Percentiles rank a stretch among this genome's conserved stretches.
phyloP scores from a whole-genome alignment of 2,329 filamentous ascomycete genomes.

The Pseudogymnoascus sp. region DNA sequence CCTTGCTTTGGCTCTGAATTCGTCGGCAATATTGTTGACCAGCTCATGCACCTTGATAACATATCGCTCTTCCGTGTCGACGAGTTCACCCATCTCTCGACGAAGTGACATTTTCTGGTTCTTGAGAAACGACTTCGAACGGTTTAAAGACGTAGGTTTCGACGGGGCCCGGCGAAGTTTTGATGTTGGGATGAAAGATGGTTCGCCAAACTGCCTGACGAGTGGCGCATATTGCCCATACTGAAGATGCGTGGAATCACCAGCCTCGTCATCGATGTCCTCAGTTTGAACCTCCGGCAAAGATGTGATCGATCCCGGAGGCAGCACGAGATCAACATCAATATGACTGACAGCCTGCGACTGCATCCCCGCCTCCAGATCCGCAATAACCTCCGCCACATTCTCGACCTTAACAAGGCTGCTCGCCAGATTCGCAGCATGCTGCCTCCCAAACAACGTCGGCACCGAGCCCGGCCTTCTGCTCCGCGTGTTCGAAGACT shows the following conservation, averaged over 20 bases:
- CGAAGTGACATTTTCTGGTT: slow-evolving; percentile 79
- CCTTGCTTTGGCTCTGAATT: slow-evolving; percentile 68
- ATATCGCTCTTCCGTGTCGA: slow-evolving; percentile 92
- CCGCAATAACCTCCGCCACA: slow-evolving; percentile 62
- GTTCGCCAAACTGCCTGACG: slow-evolving; percentile 73
- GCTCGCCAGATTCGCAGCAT: slow-evolving; percentile 84
- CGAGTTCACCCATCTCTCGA: slow-evolving; percentile 81
- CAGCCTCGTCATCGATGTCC: slow-evolving; percentile 56
- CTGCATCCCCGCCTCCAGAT: slow-evolving; percentile 69
- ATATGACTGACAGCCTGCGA: slow-evolving; percentile 78
- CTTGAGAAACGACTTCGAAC: slow-evolving; percentile 69
- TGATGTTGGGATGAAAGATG: slow-evolving; percentile 80
- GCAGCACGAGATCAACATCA: slow-evolving; percentile 82
- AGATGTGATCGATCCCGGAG: slow-evolving; percentile 64
- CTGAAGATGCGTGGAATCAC: slow-evolving; percentile 58
- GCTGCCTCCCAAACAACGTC: slow-evolving; percentile 76
- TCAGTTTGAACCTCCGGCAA: slow-evolving; percentile 56
- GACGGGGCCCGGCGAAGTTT: slow-evolving; percentile 80
- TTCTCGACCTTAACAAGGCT: slow-evolving; percentile 79
- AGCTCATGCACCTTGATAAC: slow-evolving; percentile 81
- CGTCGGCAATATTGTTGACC: slow-evolving; percentile 71
- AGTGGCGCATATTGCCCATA: slow-evolving; percentile 75
- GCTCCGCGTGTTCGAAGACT: slow-evolving; percentile 37
- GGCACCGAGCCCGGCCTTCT: slow-evolving; percentile 55
- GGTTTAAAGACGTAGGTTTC: slow-evolving; percentile 72